These are phyloP conservation scores for Chrysoporthe puriensis DNA, from an alignment of 2,329 filamentous ascomycete genomes.

Conservation along the genomic window DNA sequence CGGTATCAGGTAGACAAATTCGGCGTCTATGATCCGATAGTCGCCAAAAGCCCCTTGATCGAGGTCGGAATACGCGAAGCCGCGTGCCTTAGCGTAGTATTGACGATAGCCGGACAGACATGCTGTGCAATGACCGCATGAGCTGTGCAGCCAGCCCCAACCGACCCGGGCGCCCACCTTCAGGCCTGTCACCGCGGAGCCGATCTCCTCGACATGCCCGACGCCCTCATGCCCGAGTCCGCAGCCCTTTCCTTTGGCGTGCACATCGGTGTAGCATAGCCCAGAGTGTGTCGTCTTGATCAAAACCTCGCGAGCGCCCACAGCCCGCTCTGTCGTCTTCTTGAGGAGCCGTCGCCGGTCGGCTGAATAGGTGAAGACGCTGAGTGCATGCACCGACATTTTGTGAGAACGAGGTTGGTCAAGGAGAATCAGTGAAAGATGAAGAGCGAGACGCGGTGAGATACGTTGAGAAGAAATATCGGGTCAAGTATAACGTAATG, in stretches of 20 bases:
- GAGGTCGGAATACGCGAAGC: constrained; percentile 40
- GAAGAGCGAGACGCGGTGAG: background rate
- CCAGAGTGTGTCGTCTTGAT: constrained; percentile 62
- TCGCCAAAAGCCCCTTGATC: constrained; percentile 43
- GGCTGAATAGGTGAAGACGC: constrained; percentile 18
- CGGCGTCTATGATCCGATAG: constrained; percentile 39
- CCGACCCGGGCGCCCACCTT: constrained; percentile 40
- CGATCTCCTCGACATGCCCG: constrained; percentile 38
- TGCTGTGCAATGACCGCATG: constrained; percentile 38
- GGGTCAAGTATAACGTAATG: background rate
- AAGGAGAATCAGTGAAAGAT: background rate
- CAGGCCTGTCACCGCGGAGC: constrained; percentile 37
- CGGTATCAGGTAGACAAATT: constrained; percentile 46
- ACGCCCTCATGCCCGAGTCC: constrained; percentile 45
- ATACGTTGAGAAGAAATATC: background rate
- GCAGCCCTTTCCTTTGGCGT: constrained; percentile 33
- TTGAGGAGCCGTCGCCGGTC: constrained; percentile 5
- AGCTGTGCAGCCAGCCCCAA: constrained; percentile 37
- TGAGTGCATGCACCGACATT: constrained; percentile 19
- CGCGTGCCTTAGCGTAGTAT: constrained; percentile 39
- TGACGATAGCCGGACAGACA: constrained; percentile 30
- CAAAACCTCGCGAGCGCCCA: constrained; percentile 48
- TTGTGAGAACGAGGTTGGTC: background rate
- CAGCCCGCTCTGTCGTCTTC: constrained; percentile 5
- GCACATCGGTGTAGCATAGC: constrained; percentile 60